Evolutionary conservation across 306 rosid genomes (phyloP).

Genomic region (Argentina anserina): DNA sequence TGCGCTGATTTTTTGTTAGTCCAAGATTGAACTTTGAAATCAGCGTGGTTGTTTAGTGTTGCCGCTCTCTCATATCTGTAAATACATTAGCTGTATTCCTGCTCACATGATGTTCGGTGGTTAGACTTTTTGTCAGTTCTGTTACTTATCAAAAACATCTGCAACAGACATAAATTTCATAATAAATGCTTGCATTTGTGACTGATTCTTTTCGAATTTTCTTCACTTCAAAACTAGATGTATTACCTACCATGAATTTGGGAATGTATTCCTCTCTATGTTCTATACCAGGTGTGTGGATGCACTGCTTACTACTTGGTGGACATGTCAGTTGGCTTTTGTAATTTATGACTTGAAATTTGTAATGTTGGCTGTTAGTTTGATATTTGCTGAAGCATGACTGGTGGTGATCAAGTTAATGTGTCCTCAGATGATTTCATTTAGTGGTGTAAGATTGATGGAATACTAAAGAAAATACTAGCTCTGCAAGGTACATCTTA

Average conservation of each 20-base stretch:
- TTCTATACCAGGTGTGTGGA: neutral
- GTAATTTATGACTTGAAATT: neutral
- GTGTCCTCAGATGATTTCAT: too few relatives aligned
- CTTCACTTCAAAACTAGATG: neutral
- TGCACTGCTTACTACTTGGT: neutral
- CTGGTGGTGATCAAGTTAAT: neutral
- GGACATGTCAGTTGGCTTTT: neutral
- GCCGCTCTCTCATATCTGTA: conserved; percentile 29
- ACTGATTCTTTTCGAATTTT: neutral
- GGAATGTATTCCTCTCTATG: neutral
- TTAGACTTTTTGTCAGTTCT: conserved; percentile 2
- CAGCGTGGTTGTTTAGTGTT: conserved; percentile 3
- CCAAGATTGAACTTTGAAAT: neutral
- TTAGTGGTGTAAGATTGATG: neutral
- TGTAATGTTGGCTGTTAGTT: neutral
- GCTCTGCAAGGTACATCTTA: neutral
- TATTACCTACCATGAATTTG: neutral
- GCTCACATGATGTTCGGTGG: conserved; percentile 22
- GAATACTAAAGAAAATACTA: neutral
- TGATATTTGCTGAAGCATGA: neutral
- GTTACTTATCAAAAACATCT: conserved; percentile 25
- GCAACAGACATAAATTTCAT: conserved; percentile 19
- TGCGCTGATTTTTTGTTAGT: conserved; percentile 65
- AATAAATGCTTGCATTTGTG: conserved; percentile 4
- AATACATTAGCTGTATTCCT: conserved; percentile 34